Evolutionary conservation across 345 rosid species (phyloP), one percentile per base, ranked within the genome.

Genomic region (Atalantia buxifolia): DNA sequence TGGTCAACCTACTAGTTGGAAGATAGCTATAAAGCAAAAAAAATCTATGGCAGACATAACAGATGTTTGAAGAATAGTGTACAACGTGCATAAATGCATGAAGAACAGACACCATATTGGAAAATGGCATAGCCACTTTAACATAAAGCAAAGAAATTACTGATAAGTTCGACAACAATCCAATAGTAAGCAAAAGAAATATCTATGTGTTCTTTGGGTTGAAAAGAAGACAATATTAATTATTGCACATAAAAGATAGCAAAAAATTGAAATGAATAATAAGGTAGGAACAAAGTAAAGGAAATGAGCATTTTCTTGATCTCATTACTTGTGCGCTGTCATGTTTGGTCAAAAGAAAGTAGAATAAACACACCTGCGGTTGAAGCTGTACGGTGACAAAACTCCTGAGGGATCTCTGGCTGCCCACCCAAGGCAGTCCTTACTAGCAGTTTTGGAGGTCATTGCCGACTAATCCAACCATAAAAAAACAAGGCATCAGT

Each of bases 381-480:
- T 86, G 87, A 92, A 87, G 18, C 74, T 76, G 80, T 88, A 87
- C 18, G 93, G 97, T 9, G 94, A 91, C 35, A 88, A 85, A 83
- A 87, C 78, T 74, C 97, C 94, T 70, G 92, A 87, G 35, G 91
- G 82, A 71, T 89, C 94, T 78, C 80, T 80, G 35, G 97, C 94
- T 7, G 97, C 97, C 94, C 93, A 92, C 0, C 85, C 90, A 66
- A 88, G 76, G 72, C 94, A 92, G 74, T 87, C 76, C 38, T 81
- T 74, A 5, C 60, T 67, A 1, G 8, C 74, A 74, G 35, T 33
- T 56, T 80, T 85, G 6, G 82, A 78, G 80, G 79, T 86, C 93
- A 86, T 88, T 42, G 36, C 76, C 62, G 4, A 56, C 57, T 63
- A 40, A 24, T 28, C 66, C 50, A 45, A 81, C 38, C 21, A 65